Base-by-base conservation (phyloP, 1,284 basidiomycete genomes). In the Pulveroboletus ridleyi region DNA sequence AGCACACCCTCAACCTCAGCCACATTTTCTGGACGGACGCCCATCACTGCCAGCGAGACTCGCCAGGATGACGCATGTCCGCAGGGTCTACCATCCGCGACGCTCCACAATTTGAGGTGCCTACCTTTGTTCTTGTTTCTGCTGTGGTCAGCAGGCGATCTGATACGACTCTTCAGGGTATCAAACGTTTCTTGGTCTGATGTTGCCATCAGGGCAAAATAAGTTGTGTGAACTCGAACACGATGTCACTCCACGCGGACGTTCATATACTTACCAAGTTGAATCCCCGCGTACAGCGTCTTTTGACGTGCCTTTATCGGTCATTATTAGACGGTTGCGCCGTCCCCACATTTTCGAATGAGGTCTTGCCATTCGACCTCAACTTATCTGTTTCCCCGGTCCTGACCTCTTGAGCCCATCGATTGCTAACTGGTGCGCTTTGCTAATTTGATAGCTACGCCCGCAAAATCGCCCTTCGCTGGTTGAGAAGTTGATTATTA, bases 181-280 rank as follows among this genome's bases (percentile, higher is more conserved):
- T 17, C 44, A 58, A 49, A 29, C 35, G 14, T 55, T 50, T 23
- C 60, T 55, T 62, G 18, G 25, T 22, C 14, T 5, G 57, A 41
- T 47, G 33, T 10, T 50, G 50, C 56, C 25, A 23, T 25, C 57
- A 42, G 2, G 33, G n/a, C 9, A 46, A 15, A n/a, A 41, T 47
- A 20, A 49, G 49, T 29, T 50, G 44, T 66, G 62, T 29, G 39
- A 46, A 47, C 17, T 50, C 35, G 25, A 47, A 52, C 67, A 59
- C 35, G 29, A 35, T 56, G 47, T 41, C 57, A 70, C n/a, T 33
- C 8, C 68, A 52, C 68, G 57, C 68, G 33, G 68, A 68, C 70
- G 60, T 64, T 52, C 52, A 42, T 59, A 39, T 29, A 29, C 29
- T 29, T 33, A 23, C 14, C 50, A 10, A 62, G 33, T 49, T 25